These are phyloP conservation scores for Hericium coralloides DNA, from an alignment of 768 basidiomycete genomes.

Conservation along the genomic window DNA sequence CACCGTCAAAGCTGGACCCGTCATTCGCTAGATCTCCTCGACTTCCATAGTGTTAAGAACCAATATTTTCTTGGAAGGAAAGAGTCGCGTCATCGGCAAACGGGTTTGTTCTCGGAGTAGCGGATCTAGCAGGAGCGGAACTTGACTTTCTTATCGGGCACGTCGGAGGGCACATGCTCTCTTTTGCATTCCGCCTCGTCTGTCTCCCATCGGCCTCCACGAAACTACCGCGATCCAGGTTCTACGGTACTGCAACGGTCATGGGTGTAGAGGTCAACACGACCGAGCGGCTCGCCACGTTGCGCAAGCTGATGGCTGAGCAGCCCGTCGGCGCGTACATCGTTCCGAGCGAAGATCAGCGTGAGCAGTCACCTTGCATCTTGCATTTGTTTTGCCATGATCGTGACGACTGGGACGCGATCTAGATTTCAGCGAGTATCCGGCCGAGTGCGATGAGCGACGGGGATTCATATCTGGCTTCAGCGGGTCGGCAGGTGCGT, in stretches of 20 bases:
- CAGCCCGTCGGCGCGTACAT: slow-evolving; percentile 62
- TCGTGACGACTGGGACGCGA: neutral
- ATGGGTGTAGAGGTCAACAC: slow-evolving; percentile 38
- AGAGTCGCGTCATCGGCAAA: no score
- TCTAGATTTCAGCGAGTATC: slow-evolving; percentile 82
- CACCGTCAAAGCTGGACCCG: no score
- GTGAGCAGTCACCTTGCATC: slow-evolving; percentile 34
- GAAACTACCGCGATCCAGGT: slow-evolving; percentile 4
- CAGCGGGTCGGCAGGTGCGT: slow-evolving; percentile 82
- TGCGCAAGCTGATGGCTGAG: slow-evolving; percentile 65
- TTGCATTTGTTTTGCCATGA: slow-evolving; percentile 1
- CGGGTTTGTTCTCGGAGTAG: no score
- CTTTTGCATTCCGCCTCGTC: neutral
- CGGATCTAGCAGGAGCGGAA: no score
- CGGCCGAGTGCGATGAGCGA: slow-evolving; percentile 74
- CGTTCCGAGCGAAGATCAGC: slow-evolving; percentile 89
- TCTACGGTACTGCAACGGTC: neutral
- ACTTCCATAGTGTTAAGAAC: no score
- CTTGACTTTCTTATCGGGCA: no score
- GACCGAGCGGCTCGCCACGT: slow-evolving; percentile 45
- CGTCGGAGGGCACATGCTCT: neutral
- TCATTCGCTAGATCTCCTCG: no score
- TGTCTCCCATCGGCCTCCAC: slow-evolving; percentile 3
- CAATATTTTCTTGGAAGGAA: no score
- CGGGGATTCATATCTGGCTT: slow-evolving; percentile 90